Evolutionary conservation across 768 basidiomycete genomes (phyloP), one percentile per base, ranked within the genome.

Genomic region (Calocybe gangraenosa): DNA sequence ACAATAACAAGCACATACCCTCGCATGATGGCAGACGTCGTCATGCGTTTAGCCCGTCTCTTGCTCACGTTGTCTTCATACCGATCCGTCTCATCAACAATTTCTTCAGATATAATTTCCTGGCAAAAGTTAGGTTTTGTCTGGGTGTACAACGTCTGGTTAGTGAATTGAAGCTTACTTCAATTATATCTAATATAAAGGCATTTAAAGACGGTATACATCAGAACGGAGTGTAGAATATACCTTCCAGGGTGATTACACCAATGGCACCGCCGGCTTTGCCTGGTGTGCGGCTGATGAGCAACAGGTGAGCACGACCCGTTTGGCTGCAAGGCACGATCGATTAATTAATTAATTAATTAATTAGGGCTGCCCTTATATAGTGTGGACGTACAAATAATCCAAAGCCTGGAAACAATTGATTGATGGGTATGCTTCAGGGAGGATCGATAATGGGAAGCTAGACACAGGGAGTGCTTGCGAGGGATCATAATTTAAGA

Each of bases 21-120:
- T 57, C 79, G 73, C 86, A 94, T 91, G 31, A 91, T 74, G 7
- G 79, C 76, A 7, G 85, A 78, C 10, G 82, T 90, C 10, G 83
- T 84, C 48, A 76, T 63, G 11, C 93, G 73, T 51, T 75, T 82
- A 0, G 88, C 92, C 7, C 73, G 69, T 47, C 74, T 75, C 59
- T 92, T 93, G 41, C 81, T 83, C 38, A 82, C 82, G 58, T 95
- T 96, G 54, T 92, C 89, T 52, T 89, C 82, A 54, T 87, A 94
- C 20, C 82, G 75, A 65, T 96, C 93, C 2, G 92, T 95, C 65
- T 96, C 93, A 57, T 95, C 93, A 22, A 95, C 87, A 43, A 96
- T 95, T 61, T 96, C 94, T 65, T 96, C 92, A 0, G 87, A 84
- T 15, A 97, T 90, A 50, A 98, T 96, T 75, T 95, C 93, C 76